These are phyloP conservation scores for Cichorium intybus DNA, from an alignment of 140 eudicot genomes.

Conservation along the genomic window DNA sequence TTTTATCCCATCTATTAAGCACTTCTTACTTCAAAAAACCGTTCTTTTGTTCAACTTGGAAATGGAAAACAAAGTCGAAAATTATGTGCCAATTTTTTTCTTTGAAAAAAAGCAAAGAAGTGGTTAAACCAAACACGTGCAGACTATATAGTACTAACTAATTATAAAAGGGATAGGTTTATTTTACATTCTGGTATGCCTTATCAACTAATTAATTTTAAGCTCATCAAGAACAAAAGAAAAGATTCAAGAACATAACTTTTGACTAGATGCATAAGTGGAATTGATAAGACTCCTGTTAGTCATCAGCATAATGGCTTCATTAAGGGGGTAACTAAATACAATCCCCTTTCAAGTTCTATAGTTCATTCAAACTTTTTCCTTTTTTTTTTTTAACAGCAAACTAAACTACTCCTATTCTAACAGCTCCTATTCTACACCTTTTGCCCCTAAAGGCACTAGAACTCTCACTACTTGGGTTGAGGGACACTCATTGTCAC, in stretches of 20 bases:
- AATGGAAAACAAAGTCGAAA: not conserved
- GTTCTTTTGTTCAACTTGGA: not conserved
- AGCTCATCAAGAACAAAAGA: not conserved
- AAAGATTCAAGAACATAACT: not conserved
- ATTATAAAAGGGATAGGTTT: not conserved
- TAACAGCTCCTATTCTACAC: no score
- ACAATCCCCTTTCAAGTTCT: not conserved
- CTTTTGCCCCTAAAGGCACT: no score
- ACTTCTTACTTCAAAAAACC: not conserved
- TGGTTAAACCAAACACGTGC: not conserved
- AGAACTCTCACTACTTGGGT: no score
- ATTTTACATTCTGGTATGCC: not conserved
- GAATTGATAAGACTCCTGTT: not conserved
- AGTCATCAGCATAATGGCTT: not conserved
- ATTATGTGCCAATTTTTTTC: not conserved
- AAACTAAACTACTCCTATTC: no score
- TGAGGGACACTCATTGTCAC: no score
- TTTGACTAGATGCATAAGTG: not conserved
- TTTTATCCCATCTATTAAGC: conserved; percentile 1
- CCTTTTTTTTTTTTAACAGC: no score
- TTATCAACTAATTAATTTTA: not conserved
- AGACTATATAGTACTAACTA: no score
- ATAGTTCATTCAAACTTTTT: not conserved
- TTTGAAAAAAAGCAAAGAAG: not conserved
- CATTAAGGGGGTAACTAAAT: not conserved